These are phyloP conservation scores for Colletotrichum destructivum DNA, from an alignment of 2,329 filamentous ascomycete genomes.

Conservation along the genomic window DNA sequence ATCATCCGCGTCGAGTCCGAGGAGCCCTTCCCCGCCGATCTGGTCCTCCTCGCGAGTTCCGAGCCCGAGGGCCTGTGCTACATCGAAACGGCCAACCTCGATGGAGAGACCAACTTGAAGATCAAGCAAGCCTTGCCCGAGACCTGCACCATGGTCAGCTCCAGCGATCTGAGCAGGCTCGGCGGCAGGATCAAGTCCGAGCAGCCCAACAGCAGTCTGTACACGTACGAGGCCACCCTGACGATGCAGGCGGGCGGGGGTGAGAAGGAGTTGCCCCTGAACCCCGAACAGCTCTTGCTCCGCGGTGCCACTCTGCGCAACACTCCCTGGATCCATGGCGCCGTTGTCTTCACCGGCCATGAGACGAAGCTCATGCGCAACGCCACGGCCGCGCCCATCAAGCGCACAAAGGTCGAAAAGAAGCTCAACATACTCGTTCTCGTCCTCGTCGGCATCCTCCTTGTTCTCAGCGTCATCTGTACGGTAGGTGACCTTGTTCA, in stretches of 20 bases:
- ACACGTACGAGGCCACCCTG: conserved; percentile 97
- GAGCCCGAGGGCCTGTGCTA: conserved; percentile 98
- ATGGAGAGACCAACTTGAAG: conserved; percentile 98
- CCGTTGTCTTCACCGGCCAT: conserved; percentile 97
- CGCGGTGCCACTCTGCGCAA: conserved; percentile 95
- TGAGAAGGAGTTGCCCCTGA: conserved; percentile 91
- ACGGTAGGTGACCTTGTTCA: conserved; percentile 92
- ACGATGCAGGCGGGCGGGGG: conserved; percentile 92
- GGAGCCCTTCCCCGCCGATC: conserved; percentile 92
- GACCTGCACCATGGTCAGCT: conserved; percentile 88
- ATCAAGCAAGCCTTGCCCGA: conserved; percentile 98
- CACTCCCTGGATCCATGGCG: conserved; percentile 95
- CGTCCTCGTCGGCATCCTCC: conserved; percentile 86
- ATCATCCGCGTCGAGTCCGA: conserved; percentile 95
- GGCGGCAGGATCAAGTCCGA: conserved; percentile 92
- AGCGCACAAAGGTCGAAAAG: conserved; percentile 94
- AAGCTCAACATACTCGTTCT: conserved; percentile 96
- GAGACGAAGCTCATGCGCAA: conserved; percentile 99
- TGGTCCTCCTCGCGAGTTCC: conserved; percentile 93
- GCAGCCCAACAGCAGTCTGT: conserved; percentile 97
- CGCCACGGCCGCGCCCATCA: conserved; percentile 96
- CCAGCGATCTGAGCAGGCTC: conserved; percentile 86
- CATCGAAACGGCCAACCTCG: conserved; percentile 97
- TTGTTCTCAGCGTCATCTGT: conserved; percentile 88
- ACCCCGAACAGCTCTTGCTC: conserved; percentile 92